Evolutionary conservation across 2,329 filamentous ascomycete genomes (phyloP).

Genomic region (Exophiala aquamarina): DNA sequence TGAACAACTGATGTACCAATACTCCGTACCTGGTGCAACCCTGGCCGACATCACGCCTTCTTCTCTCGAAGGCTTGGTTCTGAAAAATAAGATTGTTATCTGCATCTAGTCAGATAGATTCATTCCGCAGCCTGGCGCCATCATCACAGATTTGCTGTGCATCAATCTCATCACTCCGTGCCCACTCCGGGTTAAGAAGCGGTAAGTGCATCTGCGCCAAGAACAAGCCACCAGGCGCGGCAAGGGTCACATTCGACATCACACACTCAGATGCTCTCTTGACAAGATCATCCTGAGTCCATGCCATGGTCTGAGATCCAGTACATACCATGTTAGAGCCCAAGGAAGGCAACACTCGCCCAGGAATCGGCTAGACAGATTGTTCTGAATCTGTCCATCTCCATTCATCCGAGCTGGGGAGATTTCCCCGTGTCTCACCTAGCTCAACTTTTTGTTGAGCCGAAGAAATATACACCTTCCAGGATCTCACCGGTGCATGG

Average conservation of each 20-base stretch:
- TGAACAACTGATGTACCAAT: background rate
- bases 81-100: background rate
- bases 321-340: background rate
- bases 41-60: no score
- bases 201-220: slow-evolving; percentile 8
- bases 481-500: no score
- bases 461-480: no score
- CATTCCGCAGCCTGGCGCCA: no score
- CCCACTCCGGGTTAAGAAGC: no score
- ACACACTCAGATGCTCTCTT: background rate
- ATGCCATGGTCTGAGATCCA: background rate
- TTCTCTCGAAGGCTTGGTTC: no score
- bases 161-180: no score
- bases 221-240: slow-evolving; percentile 11
- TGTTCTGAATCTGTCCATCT: background rate
- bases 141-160: no score
- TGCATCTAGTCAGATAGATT: background rate
- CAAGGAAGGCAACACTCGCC: background rate
- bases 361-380: background rate
- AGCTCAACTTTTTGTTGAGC: background rate
- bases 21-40: no score
- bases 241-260: slow-evolving; percentile 1
- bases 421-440: background rate
- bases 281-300: background rate
- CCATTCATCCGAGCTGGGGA: slow-evolving; percentile 12